phyloP scores from a whole-genome alignment of 345 rosid species.

The Salix arbutifolia region DNA sequence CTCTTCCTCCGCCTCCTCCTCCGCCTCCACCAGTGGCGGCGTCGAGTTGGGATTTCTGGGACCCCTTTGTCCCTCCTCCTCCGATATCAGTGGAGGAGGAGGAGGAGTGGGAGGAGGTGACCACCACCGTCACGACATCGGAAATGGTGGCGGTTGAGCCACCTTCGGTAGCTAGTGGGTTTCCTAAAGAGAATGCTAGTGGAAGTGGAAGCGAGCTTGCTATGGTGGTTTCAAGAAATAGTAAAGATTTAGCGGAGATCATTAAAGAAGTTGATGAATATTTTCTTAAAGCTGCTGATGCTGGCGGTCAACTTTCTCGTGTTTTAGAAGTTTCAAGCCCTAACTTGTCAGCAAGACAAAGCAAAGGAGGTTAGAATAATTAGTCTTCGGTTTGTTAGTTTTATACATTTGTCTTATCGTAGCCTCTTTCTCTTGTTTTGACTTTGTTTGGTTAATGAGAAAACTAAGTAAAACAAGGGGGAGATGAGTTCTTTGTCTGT shows the following conservation, averaged over 20 bases:
- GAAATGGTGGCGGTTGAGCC: conserved; percentile 40
- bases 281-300: conserved; percentile 74
- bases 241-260: conserved; percentile 80
- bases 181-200: conserved; percentile 51
- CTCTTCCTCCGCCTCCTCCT: conserved; percentile 48
- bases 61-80: conserved; percentile 59
- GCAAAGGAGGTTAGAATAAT: conserved; percentile 46
- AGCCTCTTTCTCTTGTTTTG: not conserved
- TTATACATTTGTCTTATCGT: not conserved
- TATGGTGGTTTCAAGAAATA: conserved; percentile 70
- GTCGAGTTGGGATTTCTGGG: conserved; percentile 93
- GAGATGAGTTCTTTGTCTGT: not conserved
- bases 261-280: conserved; percentile 90
- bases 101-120: conserved; percentile 73
- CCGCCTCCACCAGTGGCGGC: conserved; percentile 75
- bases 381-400: not conserved
- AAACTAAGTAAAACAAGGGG: not conserved
- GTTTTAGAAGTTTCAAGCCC: conserved; percentile 62
- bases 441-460: conserved; percentile 3
- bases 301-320: conserved; percentile 60
- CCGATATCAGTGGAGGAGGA: conserved; percentile 47
- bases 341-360: conserved; percentile 34
- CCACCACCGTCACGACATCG: conserved; percentile 22
- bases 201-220: conserved; percentile 65
- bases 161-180: conserved; percentile 52